Evolutionary conservation across 108 stramenopile genomes (phyloP), one percentile per base, ranked within the genome.

Genomic region (Pseudonitzschia multiseries): DNA sequence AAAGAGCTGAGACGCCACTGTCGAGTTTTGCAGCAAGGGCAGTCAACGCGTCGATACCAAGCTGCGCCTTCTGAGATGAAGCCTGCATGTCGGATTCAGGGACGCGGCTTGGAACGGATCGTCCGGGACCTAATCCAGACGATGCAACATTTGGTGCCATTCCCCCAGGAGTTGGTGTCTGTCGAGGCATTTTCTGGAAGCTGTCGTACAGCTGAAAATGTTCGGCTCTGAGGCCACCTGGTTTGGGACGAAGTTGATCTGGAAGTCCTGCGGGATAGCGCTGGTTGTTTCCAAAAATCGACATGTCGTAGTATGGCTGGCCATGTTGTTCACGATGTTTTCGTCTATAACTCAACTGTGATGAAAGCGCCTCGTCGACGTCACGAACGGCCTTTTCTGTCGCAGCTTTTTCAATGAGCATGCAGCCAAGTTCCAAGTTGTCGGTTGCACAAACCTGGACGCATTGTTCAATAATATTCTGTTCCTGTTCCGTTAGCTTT

Each of bases 361-460:
- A 68, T 1, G 89, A 82, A 14, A 99, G 69, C 2, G 89, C 85
- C 71, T 97, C 96, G 69, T 98, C 98, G 28, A 98, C 86, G 69
- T 99, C 98, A 12, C 97, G 85, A 59, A 97, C 90, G 2, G 98
- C 97, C 84, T 98, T 98, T 74, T 98, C 98, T 4, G 95, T 98
- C 15, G 99, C 98, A 2, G 99, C 99, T 86, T 98, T 98, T 81
- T 99, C 99, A 67, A 99, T 98, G 40, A 99, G 84, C 86, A 93
- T 93, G 75, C 97, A 97, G 18, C 99, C 98, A 22, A 99, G 79
- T 71, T 98, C 99, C 22, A 98, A 74, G 73, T 99, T 99, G 51
- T 98, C 99, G 9, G 93, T 89, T 13, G 96, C 87, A 72, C 96
- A 97, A 50, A 94, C 87, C 51, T 92, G 94, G 18, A 97, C 94